Evolutionary conservation across 768 basidiomycete species (phyloP), one percentile per base, ranked within the genome.

Genomic region (Lactarius trivialis): DNA sequence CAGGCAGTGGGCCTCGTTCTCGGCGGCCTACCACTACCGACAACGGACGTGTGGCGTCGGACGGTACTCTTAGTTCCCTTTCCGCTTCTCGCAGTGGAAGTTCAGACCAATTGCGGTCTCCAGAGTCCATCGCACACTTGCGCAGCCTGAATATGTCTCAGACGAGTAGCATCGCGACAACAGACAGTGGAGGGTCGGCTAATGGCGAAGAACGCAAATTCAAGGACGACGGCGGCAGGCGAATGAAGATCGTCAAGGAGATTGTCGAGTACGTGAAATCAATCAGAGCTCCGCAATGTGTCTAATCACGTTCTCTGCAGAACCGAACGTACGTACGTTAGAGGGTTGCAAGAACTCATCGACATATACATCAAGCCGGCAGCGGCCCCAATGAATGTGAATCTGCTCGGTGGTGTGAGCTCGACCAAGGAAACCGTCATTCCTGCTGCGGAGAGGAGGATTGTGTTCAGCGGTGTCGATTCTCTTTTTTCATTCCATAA

Each of bases 321-420:
- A 69, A 98, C 96, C 49, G 97, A 99, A 74, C 81, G 89, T 64
- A 93, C 94, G 1, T 99, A 99, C 74, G 91, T 96, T 63, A 88
- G 88, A 66, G 90, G 93, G n/a, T 76, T 99, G 34, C 87, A 91
- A 70, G 96, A 97, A 73, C 83, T 99, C 9, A 86, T 95, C 55
- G 90, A 93, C 61, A 96, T 99, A 55, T 99, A 98, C 71, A 90
- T 98, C 75, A 88, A 85, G 70, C 93, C 94, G 49, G 87, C 89
- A 6, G 78, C 83, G 11, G 82, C 82, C 28, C 79, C 86, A 3
- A 84, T 89, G 58, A 88, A 85, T 66, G 85, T 89, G 58, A 88
- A 85, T 66, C 73, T 87, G 26, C 79, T 89, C 34, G 83, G 87
- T 50, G 83, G 84, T 57, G 85, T 87, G 14, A 81, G 86, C 19